phyloP scores from a whole-genome alignment of 2,329 filamentous ascomycete genomes.

The Hansfordia pulvinata region DNA sequence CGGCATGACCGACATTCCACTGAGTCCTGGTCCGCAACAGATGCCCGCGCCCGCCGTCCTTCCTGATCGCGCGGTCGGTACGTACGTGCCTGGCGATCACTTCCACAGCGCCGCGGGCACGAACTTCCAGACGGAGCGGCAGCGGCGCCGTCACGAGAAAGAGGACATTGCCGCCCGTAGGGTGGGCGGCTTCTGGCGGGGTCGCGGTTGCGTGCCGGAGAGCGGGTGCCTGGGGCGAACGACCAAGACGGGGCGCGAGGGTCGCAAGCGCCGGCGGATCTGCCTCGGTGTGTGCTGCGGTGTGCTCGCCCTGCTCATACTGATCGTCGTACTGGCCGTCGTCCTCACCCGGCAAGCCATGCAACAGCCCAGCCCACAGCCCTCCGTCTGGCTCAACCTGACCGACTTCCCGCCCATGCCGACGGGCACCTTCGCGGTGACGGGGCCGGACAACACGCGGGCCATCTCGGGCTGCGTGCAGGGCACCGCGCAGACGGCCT shows the following conservation, averaged over 20 bases:
- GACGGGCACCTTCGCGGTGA: slow-evolving; percentile 67
- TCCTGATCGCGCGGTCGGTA: slow-evolving; percentile 28
- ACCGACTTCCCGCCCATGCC: slow-evolving; percentile 80
- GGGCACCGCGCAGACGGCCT: slow-evolving; percentile 49
- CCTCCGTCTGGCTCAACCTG: slow-evolving; percentile 64
- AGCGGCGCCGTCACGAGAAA: slow-evolving; percentile 45
- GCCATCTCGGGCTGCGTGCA: slow-evolving; percentile 57
- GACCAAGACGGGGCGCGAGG: slow-evolving; percentile 51
- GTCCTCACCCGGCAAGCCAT: slow-evolving; percentile 31
- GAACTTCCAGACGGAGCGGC: slow-evolving; percentile 32
- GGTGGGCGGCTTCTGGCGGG: slow-evolving; percentile 49
- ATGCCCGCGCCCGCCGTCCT: slow-evolving; percentile 16
- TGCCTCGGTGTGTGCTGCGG: slow-evolving; percentile 38
- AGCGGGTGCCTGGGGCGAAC: slow-evolving; percentile 52
- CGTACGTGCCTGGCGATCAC: slow-evolving; percentile 30
- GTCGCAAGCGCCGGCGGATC: slow-evolving; percentile 46
- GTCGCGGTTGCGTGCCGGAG: slow-evolving; percentile 46
- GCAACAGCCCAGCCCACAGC: slow-evolving; percentile 13
- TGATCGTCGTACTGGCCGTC: slow-evolving; percentile 44
- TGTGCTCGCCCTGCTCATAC: slow-evolving; percentile 38
- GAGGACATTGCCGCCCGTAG: slow-evolving; percentile 48
- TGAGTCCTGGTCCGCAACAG: slow-evolving; percentile 21
- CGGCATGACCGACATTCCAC: slow-evolving; percentile 43
- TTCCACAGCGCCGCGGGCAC: slow-evolving; percentile 24
- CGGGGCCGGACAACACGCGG: slow-evolving; percentile 53